Base-by-base conservation (phyloP, 371 early-diverging fungal species). In the Chytridium lagenaria region DNA sequence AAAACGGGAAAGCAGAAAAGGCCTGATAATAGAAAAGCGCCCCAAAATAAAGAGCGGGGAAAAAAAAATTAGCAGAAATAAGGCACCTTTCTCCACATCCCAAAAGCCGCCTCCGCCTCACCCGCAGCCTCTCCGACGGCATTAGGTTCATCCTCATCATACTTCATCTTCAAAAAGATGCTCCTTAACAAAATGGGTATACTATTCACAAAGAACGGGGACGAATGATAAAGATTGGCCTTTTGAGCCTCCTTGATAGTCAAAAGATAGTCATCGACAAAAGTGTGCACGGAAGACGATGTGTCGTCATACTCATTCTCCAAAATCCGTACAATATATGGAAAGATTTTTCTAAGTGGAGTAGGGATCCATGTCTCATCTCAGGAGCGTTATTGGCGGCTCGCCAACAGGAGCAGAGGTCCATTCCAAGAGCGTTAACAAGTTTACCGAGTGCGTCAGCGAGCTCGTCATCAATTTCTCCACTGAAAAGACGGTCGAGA, bases 111-210 rank as follows among this genome's bases (percentile, higher is more conserved):
- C 64, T 92, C 94, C 65, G 90, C 91, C 72, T 94, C 92, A 39
- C 90, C 94, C 51, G 92, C 92, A 30, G 90, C 92, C 33, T 86
- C 90, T 39, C 89, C 89, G 51, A 90, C 90, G 85, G 90, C 92
- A 19, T 92, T 92, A 40, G 87, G 66, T 52, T 82, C 84, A 37
- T 88, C 96, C 38, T 91, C 91, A 76, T 94, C 90, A 73, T 94
- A 97, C 83, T 94, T 92, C 88, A 96, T 90, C 84, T 96, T 96
- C 57, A 87, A 77, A 34, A 95, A 88, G 31, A 95, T 78, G 0
- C 89, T 91, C 33, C 88, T 88, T 61, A 97, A 81, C 28, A 97
- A 81, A 31, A 90, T 88, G 7, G 66, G 37, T 15, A 85, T 50
- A 59, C 74, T 78, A 23, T 80, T 77, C 22, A 70, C 68, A 0